phyloP scores from a whole-genome alignment of 2,329 filamentous ascomycete species.

The Zarea fungicola region DNA sequence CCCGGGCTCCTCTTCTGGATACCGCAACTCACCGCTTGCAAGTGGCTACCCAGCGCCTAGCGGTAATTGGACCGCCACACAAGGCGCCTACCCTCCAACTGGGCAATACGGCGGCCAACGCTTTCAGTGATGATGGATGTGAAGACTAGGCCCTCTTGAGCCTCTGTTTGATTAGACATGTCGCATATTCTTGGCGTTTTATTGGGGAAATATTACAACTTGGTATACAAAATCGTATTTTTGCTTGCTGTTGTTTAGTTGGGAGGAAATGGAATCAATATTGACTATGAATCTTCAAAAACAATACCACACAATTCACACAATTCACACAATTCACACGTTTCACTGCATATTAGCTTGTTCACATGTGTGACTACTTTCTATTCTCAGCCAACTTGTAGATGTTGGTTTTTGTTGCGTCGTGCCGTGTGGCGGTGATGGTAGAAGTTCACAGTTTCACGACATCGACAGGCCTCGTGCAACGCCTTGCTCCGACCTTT shows the following conservation, averaged over 20 bases:
- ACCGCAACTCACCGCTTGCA: constrained; percentile 45
- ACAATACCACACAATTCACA: background rate
- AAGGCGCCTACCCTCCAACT: background rate
- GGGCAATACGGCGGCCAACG: constrained; percentile 10
- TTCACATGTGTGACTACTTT: too few relatives aligned
- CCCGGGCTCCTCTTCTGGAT: constrained; percentile 35
- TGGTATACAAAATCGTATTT: background rate
- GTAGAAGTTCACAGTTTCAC: too few relatives aligned
- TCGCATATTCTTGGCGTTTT: constrained; percentile 8
- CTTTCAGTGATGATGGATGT: background rate
- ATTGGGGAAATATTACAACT: background rate
- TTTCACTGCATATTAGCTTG: too few relatives aligned
- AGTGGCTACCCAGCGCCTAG: constrained; percentile 3
- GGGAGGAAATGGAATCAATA: background rate
- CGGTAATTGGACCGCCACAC: constrained; percentile 4
- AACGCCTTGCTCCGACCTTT: too few relatives aligned
- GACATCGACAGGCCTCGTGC: too few relatives aligned
- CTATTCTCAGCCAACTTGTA: too few relatives aligned
- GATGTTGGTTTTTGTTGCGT: too few relatives aligned
- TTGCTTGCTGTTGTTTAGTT: background rate
- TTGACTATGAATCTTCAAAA: too few relatives aligned
- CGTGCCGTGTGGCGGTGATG: background rate
- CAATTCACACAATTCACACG: background rate
- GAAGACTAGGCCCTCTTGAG: background rate
- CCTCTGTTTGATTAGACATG: constrained; percentile 2